phyloP scores from a whole-genome alignment of 768 basidiomycete genomes.

The Boletus subparvulus region DNA sequence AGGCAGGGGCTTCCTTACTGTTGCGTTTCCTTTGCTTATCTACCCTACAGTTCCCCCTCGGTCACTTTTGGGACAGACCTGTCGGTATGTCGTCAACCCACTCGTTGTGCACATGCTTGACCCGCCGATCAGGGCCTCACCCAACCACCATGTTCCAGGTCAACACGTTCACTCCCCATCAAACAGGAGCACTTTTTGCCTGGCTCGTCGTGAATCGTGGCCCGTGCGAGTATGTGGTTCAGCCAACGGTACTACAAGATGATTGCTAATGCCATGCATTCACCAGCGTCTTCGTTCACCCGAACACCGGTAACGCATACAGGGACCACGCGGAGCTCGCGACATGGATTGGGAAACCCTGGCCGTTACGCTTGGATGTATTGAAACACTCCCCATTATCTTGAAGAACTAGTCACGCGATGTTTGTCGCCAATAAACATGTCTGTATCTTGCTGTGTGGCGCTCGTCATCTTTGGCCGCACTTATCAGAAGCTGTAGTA shows the following conservation, averaged over 20 bases:
- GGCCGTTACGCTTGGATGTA: conserved; percentile 50
- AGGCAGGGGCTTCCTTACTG: conserved; percentile 39
- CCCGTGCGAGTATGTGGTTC: conserved; percentile 61
- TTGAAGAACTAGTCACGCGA: conserved; percentile 24
- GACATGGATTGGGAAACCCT: conserved; percentile 66
- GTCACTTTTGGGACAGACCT: conserved; percentile 59
- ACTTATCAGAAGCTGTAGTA: not conserved
- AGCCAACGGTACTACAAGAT: not conserved
- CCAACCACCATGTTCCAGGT: conserved; percentile 73
- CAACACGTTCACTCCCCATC: conserved; percentile 63
- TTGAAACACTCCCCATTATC: not conserved
- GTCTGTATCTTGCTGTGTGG: not conserved
- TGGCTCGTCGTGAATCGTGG: conserved; percentile 70
- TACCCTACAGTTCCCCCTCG: conserved; percentile 52
- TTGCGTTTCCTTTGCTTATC: not conserved
- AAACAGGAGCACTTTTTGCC: conserved; percentile 67
- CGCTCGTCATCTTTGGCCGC: not conserved
- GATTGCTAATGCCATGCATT: not conserved
- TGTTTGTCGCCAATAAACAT: not conserved
- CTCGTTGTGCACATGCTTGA: not conserved
- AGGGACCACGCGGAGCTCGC: conserved; percentile 63
- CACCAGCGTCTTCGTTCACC: conserved; percentile 65
- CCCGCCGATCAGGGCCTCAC: conserved; percentile 51
- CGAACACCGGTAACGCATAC: conserved; percentile 57
- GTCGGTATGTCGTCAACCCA: conserved; percentile 45